These are phyloP conservation scores for Fraxinus dipetala DNA, from an alignment of 305 asterid genomes.

Conservation along the genomic window DNA sequence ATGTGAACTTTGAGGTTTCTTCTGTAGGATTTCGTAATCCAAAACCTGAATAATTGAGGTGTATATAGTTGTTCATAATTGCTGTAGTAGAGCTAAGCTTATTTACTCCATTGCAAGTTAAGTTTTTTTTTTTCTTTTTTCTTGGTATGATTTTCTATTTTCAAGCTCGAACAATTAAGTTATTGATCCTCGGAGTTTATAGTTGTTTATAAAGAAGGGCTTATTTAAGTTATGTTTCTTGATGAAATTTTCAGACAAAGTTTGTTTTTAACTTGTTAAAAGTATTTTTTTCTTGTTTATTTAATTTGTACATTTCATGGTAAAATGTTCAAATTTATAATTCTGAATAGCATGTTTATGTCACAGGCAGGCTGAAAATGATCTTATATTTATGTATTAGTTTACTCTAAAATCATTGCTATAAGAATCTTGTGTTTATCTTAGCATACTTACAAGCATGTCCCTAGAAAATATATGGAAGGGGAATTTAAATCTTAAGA, in stretches of 20 bases:
- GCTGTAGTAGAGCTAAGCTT: background rate
- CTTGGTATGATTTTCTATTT: background rate
- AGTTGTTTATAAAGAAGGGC: background rate
- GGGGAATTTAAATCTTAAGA: background rate
- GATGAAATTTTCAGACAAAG: background rate
- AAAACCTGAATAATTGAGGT: background rate
- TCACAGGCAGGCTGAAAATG: background rate
- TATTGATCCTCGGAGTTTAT: background rate
- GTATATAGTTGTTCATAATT: background rate
- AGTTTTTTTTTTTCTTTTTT: background rate
- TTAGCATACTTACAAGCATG: background rate
- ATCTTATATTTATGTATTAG: background rate
- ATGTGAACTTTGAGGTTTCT: background rate
- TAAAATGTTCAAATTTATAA: background rate
- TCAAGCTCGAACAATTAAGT: background rate
- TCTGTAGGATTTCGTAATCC: background rate
- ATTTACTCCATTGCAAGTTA: background rate
- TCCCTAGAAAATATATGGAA: background rate
- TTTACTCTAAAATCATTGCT: background rate
- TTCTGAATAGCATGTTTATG: background rate
- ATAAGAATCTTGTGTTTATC: background rate
- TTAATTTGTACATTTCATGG: background rate
- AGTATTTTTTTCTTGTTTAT: background rate
- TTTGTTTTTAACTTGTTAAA: background rate
- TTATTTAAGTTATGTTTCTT: background rate